Base-by-base conservation (phyloP, 2,329 filamentous ascomycete species). In the Fusarium coffeatum region DNA sequence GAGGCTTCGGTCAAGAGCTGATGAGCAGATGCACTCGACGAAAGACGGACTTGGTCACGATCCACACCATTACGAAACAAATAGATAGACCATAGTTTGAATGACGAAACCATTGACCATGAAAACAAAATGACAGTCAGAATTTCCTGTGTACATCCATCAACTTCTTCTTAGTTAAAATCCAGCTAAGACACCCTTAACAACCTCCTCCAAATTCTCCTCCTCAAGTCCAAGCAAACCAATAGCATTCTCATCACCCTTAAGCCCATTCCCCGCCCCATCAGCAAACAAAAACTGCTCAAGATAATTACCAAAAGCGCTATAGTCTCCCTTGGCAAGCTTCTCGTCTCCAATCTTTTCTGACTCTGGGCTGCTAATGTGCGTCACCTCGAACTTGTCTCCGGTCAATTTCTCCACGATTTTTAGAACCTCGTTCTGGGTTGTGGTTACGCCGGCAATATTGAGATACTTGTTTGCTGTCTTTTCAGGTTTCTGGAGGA, bases 281-380 rank as follows among this genome's bases (percentile, higher is more conserved):
- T 64, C 61, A 0, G 53, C 45, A 30, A 65, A 64, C 7, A 65
- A 3, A 4, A 64, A 65, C 11, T 64, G 60, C 27, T 64, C 51
- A 0, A 64, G 7, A 7, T 59, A 64, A 10, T 64, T 30, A 5
- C 60, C 60, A 27, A 64, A 64, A 7, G 61, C 60, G 30, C 61
- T 65, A 1, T 51, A 64, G 3, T 64, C 61, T 11, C 53, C 51
- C 3, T 47, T 51, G 0, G 51, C 40, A 34, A 65, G 34, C 40
- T 64, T 64, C 7, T 64, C 51, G 8, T 65, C 61, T 12, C 61
- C 59, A 5, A n/a, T 25, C 5, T 15, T 64, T 5, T 64, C 61
- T 7, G 42, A 13, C 10, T 56, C 43, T 16, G 59, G n/a, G n/a
- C 46, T 7, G 11, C 40, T 59, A 6, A 47, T n/a, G 5, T 34